These are phyloP conservation scores for Naegleria lovaniensis DNA, from an alignment of 208 protist genomes.

Conservation along the genomic window DNA sequence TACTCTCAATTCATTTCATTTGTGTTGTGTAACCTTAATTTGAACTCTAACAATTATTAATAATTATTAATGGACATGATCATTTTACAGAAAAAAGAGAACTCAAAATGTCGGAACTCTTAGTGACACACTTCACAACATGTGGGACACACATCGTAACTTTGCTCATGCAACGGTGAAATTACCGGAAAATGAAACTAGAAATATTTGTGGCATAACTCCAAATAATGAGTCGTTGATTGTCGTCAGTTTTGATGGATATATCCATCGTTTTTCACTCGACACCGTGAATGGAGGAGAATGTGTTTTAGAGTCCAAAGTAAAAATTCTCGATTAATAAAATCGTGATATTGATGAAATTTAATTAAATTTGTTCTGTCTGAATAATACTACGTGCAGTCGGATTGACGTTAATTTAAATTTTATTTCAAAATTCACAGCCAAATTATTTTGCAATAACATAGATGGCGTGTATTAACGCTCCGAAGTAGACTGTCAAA, in stretches of 20 bases:
- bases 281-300: not conserved
- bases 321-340: not conserved
- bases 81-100: not conserved
- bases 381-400: too few species aligned
- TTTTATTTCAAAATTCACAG: too few species aligned
- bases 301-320: not conserved
- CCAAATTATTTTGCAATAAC: not conserved
- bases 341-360: too few species aligned
- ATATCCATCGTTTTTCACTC: not conserved
- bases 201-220: conserved; percentile 23
- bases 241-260: conserved; percentile 15
- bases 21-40: too few species aligned
- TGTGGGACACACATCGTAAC: conserved; percentile 15
- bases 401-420: too few species aligned
- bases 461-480: not conserved
- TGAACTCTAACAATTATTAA: too few species aligned
- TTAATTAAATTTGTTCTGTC: too few species aligned
- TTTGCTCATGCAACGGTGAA: conserved; percentile 16
- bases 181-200: not conserved
- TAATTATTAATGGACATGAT: too few species aligned
- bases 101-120: not conserved
- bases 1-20: too few species aligned
- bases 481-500: not conserved
- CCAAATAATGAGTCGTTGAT: not conserved
- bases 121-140: not conserved